Percentiles rank a stretch among this genome's conserved stretches.
These are phyloP conservation scores for Sanghuangporus baumii DNA, from an alignment of 1,284 basidiomycete genomes.

Conservation along the genomic window DNA sequence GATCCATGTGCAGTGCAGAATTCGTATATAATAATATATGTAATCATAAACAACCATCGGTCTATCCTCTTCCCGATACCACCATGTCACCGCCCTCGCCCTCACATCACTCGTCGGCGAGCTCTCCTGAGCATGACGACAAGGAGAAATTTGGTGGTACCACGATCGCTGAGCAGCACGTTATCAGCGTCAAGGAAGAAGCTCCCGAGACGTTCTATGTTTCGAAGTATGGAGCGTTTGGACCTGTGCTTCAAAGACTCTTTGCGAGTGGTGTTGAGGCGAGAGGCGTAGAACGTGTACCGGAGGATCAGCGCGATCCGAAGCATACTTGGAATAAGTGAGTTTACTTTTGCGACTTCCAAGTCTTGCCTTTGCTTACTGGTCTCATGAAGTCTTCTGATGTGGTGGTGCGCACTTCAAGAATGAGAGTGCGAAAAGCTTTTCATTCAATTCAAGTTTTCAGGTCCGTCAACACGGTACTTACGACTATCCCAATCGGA, in stretches of 20 bases:
- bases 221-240: constrained; percentile 33
- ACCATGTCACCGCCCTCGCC: constrained; percentile 3
- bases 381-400: constrained; percentile 32
- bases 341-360: constrained; percentile 12
- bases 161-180: not conserved
- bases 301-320: constrained; percentile 39
- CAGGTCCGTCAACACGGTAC: constrained; percentile 26
- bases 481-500: constrained; percentile 54
- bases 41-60: not conserved
- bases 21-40: not conserved
- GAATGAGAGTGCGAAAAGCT: not conserved
- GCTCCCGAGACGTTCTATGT: constrained; percentile 31
- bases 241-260: constrained; percentile 33
- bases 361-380: not conserved
- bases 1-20: too few species aligned
- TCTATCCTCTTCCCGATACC: not conserved
- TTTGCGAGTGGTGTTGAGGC: constrained; percentile 44
- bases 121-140: not conserved
- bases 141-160: constrained; percentile 4
- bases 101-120: not conserved
- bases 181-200: constrained; percentile 4
- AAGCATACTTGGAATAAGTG: constrained; percentile 48
- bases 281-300: constrained; percentile 46
- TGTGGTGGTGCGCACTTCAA: constrained; percentile 40
- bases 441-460: not conserved